Evolutionary conservation across 2,329 filamentous ascomycete genomes (phyloP).

Genomic region (Daldinia sp.): DNA sequence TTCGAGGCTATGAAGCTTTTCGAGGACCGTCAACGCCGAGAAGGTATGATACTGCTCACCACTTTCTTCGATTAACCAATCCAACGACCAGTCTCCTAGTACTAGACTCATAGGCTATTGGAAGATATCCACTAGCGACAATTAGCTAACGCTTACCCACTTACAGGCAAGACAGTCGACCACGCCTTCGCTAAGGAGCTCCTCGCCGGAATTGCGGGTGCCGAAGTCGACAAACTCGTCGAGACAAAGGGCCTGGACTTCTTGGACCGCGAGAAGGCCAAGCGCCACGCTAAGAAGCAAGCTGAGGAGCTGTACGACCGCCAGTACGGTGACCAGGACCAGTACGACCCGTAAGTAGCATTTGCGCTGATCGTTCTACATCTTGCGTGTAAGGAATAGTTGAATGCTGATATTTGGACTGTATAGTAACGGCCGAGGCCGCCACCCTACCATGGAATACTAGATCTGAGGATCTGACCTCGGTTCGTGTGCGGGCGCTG

Average conservation of each 20-base stretch:
- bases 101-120: neutral
- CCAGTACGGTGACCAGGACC: conserved; percentile 62
- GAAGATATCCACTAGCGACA: neutral
- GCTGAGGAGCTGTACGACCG: conserved; percentile 68
- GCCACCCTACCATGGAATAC: conserved; percentile 36
- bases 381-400: neutral
- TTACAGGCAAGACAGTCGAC: conserved; percentile 70
- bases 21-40: conserved; percentile 75
- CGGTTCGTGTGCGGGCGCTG: neutral
- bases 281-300: conserved; percentile 65
- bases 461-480: conserved; percentile 10
- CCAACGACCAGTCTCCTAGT: too few species aligned
- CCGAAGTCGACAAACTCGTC: conserved; percentile 77
- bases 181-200: conserved; percentile 83
- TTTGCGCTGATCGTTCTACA: neutral
- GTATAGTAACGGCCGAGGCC: conserved; percentile 17
- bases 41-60: conserved; percentile 59
- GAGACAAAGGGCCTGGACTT: conserved; percentile 74
- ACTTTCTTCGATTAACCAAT: too few species aligned
- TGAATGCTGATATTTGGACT: conserved; percentile 4
- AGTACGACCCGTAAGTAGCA: conserved; percentile 65
- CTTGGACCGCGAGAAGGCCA: conserved; percentile 65
- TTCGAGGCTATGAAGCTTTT: conserved; percentile 84
- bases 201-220: conserved; percentile 74
- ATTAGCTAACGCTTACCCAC: neutral